Evolutionary conservation across 306 rosid genomes (phyloP).

Genomic region (Prunus mongolica): DNA sequence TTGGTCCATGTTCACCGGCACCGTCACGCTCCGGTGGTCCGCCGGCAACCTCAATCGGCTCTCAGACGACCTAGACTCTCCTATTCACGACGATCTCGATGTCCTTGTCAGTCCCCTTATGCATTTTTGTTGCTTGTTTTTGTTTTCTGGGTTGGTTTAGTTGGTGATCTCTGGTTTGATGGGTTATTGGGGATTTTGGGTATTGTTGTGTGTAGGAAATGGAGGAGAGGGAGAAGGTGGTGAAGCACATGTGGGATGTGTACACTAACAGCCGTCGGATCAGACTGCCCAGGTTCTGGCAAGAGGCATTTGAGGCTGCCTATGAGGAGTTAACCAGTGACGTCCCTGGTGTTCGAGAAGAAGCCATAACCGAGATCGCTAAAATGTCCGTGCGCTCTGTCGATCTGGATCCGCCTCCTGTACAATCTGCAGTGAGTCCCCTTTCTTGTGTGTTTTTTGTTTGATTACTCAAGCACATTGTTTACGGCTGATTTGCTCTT

Average conservation of each 20-base stretch:
- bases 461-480: neutral
- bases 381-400: conserved; percentile 88
- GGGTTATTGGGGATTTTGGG: conserved; percentile 1
- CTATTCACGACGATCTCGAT: conserved; percentile 81
- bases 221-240: conserved; percentile 99
- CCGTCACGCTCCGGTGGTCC: conserved; percentile 95
- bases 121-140: neutral
- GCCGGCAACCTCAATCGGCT: conserved; percentile 72
- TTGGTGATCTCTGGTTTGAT: conserved; percentile 23
- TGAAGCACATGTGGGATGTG: conserved; percentile 96
- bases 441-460: neutral
- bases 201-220: conserved; percentile 55
- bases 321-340: conserved; percentile 88
- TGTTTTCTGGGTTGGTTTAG: neutral
- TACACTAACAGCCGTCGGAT: conserved; percentile 90
- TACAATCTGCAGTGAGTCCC: conserved; percentile 70
- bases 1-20: conserved; percentile 98
- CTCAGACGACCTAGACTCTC: conserved; percentile 54
- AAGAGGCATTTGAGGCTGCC: conserved; percentile 93
- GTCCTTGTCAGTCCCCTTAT: conserved; percentile 62
- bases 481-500: neutral
- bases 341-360: conserved; percentile 66
- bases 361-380: conserved; percentile 81
- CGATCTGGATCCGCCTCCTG: conserved; percentile 67
- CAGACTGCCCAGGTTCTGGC: conserved; percentile 92